Evolutionary conservation across 768 basidiomycete genomes (phyloP).

Genomic region (Pisolithus albus): DNA sequence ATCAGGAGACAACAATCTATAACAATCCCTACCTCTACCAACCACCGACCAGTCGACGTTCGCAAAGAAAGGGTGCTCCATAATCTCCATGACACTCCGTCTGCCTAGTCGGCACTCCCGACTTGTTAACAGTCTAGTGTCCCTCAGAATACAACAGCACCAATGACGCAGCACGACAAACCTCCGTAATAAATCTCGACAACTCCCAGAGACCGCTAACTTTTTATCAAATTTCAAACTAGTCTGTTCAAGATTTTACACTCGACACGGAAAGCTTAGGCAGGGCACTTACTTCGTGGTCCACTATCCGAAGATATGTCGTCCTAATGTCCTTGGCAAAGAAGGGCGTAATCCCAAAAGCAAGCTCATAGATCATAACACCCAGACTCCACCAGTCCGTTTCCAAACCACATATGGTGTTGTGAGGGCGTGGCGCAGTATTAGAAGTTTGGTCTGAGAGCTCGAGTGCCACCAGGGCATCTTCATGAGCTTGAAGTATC

Average conservation of each 20-base stretch:
- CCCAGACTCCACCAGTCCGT: conserved; percentile 98
- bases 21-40: conserved; percentile 35
- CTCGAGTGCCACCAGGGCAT: conserved; percentile 72
- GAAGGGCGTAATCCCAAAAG: conserved; percentile 80
- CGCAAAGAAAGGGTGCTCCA: conserved; percentile 57
- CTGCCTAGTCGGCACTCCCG: conserved; percentile 63
- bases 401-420: conserved; percentile 67
- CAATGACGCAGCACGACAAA: conserved; percentile 21
- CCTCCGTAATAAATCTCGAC: conserved; percentile 52
- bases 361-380: conserved; percentile 85
- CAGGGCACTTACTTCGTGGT: conserved; percentile 51
- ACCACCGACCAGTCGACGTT: conserved; percentile 50
- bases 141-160: conserved; percentile 5
- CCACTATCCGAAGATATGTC: conserved; percentile 77
- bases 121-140: conserved; percentile 49
- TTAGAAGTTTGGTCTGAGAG: conserved; percentile 45
- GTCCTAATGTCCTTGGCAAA: conserved; percentile 80
- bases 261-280: background rate
- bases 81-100: conserved; percentile 51
- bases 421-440: conserved; percentile 16
- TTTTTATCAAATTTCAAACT: conserved; percentile 51
- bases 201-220: conserved; percentile 39
- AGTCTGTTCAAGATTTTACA: conserved; percentile 32
- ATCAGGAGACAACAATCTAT: conserved; percentile 1
- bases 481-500: conserved; percentile 77